Conservation (phyloP, 225 moss, liverwort and hornwort species). For the Pseudoscleropodium purum region DNA sequence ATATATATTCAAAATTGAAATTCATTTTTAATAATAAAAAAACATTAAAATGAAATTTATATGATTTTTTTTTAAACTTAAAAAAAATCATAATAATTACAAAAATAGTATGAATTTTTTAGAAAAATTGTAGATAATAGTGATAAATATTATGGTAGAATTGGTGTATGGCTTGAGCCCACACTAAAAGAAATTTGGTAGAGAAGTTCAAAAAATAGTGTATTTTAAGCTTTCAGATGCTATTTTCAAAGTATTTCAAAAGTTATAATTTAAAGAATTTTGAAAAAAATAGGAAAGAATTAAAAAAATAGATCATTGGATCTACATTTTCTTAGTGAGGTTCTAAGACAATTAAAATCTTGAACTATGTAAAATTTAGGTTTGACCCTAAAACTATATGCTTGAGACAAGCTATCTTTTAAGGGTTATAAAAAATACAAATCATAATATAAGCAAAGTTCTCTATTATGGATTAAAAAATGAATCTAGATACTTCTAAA, state of each 20-base stretch:
- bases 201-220: background rate
- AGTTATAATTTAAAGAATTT: background rate
- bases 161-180: accelerated
- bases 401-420: accelerated
- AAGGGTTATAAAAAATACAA: background rate
- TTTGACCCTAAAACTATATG: background rate
- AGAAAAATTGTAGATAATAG: background rate
- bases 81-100: too few relatives aligned
- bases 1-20: too few relatives aligned
- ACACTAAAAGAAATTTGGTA: background rate
- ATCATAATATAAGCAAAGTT: background rate
- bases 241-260: background rate
- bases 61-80: too few relatives aligned
- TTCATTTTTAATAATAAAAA: too few relatives aligned
- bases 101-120: too few relatives aligned
- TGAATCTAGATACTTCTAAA: too few relatives aligned
- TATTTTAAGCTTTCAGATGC: background rate
- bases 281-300: background rate
- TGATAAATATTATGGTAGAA: background rate
- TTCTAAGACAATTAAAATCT: accelerated
- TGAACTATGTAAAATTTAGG: background rate
- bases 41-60: too few relatives aligned
- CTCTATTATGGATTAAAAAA: background rate
- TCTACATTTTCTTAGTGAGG: background rate
- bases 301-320: background rate